Percentiles rank a stretch among this genome's conserved stretches.
phyloP scores from a whole-genome alignment of 345 rosid species.

The Populus deltoides region DNA sequence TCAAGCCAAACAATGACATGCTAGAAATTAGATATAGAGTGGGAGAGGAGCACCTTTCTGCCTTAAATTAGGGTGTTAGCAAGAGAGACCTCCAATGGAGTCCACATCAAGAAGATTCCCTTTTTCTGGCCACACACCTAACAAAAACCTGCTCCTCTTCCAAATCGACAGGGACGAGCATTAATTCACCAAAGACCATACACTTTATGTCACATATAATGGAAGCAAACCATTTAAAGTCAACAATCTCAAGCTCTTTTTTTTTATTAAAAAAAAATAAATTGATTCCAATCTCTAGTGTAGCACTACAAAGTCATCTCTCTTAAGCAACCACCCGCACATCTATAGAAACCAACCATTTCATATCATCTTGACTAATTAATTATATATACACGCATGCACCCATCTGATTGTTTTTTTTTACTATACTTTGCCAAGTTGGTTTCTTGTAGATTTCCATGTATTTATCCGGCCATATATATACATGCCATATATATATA shows the following conservation, averaged over 20 bases:
- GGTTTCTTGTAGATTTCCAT: no score
- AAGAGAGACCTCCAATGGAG: background rate
- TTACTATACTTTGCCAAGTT: no score
- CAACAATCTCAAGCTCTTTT: constrained; percentile 33
- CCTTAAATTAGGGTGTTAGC: constrained; percentile 13
- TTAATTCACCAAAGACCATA: background rate
- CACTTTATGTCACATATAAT: constrained; percentile 12
- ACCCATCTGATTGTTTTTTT: no score
- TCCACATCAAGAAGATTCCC: constrained; percentile 19
- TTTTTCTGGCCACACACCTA: constrained; percentile 20
- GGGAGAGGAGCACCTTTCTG: background rate
- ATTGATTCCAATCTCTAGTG: background rate
- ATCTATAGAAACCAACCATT: background rate
- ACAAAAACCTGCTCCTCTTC: constrained; percentile 29
- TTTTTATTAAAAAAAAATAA: background rate
- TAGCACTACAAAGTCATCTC: constrained; percentile 9
- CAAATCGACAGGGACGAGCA: constrained; percentile 13
- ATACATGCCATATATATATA: no score
- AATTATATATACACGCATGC: no score
- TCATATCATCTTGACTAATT: background rate
- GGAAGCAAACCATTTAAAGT: constrained; percentile 11
- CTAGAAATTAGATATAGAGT: background rate
- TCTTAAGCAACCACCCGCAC: constrained; percentile 28
- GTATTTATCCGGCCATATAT: no score
- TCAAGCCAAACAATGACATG: no score